Evolutionary conservation across 768 basidiomycete species (phyloP), one percentile per base, ranked within the genome.

Genomic region (Galerina sulciceps): DNA sequence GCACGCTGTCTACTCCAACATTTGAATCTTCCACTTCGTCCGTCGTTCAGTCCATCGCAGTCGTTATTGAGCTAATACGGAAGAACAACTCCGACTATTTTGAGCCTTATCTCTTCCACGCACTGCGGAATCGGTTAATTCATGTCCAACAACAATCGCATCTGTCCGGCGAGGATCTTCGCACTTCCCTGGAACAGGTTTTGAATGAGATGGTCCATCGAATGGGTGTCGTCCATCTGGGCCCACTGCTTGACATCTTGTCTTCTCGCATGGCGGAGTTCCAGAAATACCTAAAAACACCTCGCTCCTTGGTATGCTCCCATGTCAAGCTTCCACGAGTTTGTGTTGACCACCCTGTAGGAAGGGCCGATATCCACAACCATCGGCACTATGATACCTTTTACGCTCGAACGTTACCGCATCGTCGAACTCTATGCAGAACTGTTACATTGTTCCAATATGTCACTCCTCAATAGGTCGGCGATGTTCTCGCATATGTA

Each of bases 81-180:
- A 95, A 98, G 71, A 98, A 98, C 74, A 98, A 99, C 72, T 96
- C 96, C 38, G 96, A 99, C 72, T 98, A 95, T 70, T 96, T 97
- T 69, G 97, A 99, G 75, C 96, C 96, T 4, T 96, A 95, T 72
- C 82, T 98, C 11, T 98, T 97, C 75, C 96, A 97, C 68, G 94
- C 93, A 1, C 76, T 97, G 42, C 87, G 96, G 48, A 95, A 95
- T 69, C 85, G 94, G 45, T 82, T 98, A 36, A 95, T 98, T 62
- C 86, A 88, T 49, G 83, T 94, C 5, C 94, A 94, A 67, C 93
- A 94, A 65, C 85, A 90, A 48, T 71, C 85, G 35, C 74, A 81
- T 55, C 75, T 73, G 42, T 64, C 76, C 18, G 72, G 77, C 10
- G 85, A 86, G 20, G 85, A 89, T 46, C 84, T 83, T 0, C 79